Evolutionary conservation across 139 green algal genomes (phyloP), one percentile per base, ranked within the genome.

Genomic region (Protoeuglena noctilucae): DNA sequence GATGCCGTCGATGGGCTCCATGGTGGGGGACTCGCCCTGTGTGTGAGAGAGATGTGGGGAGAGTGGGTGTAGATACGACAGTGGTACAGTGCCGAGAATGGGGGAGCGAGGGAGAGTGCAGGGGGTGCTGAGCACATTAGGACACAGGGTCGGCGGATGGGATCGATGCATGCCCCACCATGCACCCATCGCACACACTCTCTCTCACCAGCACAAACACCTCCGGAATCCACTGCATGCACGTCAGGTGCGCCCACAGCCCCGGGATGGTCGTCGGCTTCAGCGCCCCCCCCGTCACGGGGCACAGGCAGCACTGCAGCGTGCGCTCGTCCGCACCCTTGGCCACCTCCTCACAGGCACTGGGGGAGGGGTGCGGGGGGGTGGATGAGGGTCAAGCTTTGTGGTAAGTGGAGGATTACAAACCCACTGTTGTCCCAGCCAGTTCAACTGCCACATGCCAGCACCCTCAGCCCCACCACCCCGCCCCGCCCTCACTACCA

Each of bases 281-380:
- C 14, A 94, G 80, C n/a, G 81, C 84, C 22, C 87, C 87, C 17
- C 86, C 86, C 22, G 61, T 62, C 17, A 94, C 61, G 14, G 87
- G 87, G 69, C 87, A 96, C 58, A 94, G 57, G 63, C 80, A 90
- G 71, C 87, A 96, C 67, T 93, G 79, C n/a, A 83, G 76, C 22
- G 56, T 34, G 31, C 40, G 30, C 40, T 21, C 24, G 21, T 22
- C n/a, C 34, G 50, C 39, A 14, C 58, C 56, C 26, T 56, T 28
- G 12, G 66, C 69, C 27, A 74, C 53, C 56, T 84, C 68, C 29
- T 90, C 79, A 55, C 85, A 94, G 1, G 73, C 68, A n/a, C n/a
- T n/a, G n/a, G n/a, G n/a, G n/a, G n/a, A n/a, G n/a, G n/a, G n/a
- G n/a, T n/a, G n/a, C n/a, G n/a, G n/a, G n/a, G n/a, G n/a, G n/a